phyloP scores from a whole-genome alignment of 1,284 basidiomycete species.

The Pseudozyma sp. region DNA sequence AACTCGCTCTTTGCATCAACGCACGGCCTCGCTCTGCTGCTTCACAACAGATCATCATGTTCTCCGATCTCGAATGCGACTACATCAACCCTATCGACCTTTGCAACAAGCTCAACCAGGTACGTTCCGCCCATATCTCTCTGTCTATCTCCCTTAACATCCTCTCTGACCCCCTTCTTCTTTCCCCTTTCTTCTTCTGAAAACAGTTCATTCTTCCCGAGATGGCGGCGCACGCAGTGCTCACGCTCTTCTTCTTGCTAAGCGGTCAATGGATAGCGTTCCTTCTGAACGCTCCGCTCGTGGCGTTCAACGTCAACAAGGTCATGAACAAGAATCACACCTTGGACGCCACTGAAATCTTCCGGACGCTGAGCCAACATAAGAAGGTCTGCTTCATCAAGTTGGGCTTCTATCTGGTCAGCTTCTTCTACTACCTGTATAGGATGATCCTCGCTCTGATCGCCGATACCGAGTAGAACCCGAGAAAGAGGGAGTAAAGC shows the following conservation, averaged over 20 bases:
- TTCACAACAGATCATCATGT: slow-evolving; percentile 93
- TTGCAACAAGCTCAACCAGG: slow-evolving; percentile 99
- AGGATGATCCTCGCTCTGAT: slow-evolving; percentile 60
- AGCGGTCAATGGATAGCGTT: slow-evolving; percentile 88
- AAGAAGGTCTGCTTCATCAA: slow-evolving; percentile 86
- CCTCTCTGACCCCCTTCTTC: neutral
- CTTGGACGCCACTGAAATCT: slow-evolving; percentile 99
- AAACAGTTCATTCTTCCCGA: slow-evolving; percentile 94
- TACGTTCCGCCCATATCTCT: slow-evolving; percentile 67
- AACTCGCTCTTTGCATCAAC: no score
- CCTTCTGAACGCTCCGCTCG: slow-evolving; percentile 87
- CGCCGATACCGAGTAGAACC: slow-evolving; percentile 46
- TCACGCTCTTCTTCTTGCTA: slow-evolving; percentile 79
- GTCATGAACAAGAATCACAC: slow-evolving; percentile 94
- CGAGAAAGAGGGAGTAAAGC: no score
- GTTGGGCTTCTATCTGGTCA: slow-evolving; percentile 65
- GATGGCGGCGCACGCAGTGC: slow-evolving; percentile 89
- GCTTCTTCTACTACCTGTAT: slow-evolving; percentile 69
- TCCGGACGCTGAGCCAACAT: slow-evolving; percentile 90
- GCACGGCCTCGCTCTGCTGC: no score
- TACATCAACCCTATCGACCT: slow-evolving; percentile 99
- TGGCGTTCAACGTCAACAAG: slow-evolving; percentile 95
- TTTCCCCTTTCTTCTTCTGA: neutral
- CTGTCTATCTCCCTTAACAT: neutral
- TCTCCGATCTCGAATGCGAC: slow-evolving; percentile 73